Evolutionary conservation across 2,329 filamentous ascomycete genomes (phyloP), one percentile per base, ranked within the genome.

Genomic region (Lasiodiplodia gonubiensis): DNA sequence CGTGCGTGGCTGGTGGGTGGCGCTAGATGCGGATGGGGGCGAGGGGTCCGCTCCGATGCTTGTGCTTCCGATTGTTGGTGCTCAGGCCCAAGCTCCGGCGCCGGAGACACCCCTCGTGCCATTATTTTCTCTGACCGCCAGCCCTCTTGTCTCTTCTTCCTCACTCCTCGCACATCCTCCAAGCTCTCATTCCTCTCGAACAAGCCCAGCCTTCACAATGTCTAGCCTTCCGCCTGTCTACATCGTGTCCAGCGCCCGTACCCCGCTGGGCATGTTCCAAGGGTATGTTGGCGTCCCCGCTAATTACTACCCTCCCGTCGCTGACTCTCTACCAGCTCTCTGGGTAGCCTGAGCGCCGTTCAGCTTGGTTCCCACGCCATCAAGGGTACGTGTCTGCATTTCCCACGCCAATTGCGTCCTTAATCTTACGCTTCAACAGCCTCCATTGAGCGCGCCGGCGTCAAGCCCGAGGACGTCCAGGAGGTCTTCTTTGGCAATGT

Each of bases 401-500:
- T 71, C 64, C 71, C 66, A 63, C 2, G 12, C 66, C 52, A 64
- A 67, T 65, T 54, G 51, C 68, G 59, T 53, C 60, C 73, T 18
- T 76, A 68, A 76, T 59, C 33, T 51, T 12, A 55, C 61, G 10
- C 12, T 68, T 54, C 23, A 37, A 18, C 72, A 88, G 86, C 87
- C 77, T 94, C 94, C 70, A 88, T 99, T 72, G 91, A 93, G 82
- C 91, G 93, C 76, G 92, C 95, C 67, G 87, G 90, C 76, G 89
- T 99, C 83, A 94, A 96, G 83, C 86, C 93, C 66, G 89, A 93
- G 75, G 89, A 97, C 79, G 92, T 99, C 68, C 89, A 99, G 79
- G 95, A 99, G 81, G 93, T 99, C 78, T 96, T 95, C 86, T 96
- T 97, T 78, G 95, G 95, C 81, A 99, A 99, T 85, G 95, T 99